A percentile compares a stretch with the other conserved stretches of the same genome.
Conservation (phyloP, 140 eudicot species). For the Anethum foeniculum region DNA sequence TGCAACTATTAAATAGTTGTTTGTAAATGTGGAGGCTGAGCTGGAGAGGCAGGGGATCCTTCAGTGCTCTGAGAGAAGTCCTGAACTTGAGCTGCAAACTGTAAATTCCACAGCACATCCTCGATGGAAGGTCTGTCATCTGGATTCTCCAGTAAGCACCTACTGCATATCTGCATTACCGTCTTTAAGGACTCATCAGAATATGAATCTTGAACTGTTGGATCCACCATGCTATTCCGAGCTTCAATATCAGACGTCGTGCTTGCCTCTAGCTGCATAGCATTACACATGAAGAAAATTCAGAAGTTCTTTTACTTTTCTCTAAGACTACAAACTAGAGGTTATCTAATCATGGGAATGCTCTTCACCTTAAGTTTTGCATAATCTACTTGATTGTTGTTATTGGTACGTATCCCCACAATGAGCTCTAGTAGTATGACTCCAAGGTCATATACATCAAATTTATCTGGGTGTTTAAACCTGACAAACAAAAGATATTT, state of each 20-base stretch:
- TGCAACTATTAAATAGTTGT: not conserved
- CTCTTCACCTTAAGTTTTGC: constrained; percentile 41
- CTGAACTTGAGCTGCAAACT: constrained; percentile 91
- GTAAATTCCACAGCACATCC: constrained; percentile 90
- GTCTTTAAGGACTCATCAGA: constrained; percentile 64
- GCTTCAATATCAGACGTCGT: constrained; percentile 37
- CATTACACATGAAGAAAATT: too few species aligned
- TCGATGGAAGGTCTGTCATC: constrained; percentile 75
- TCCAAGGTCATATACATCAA: constrained; percentile 69
- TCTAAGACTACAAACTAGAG: not conserved
- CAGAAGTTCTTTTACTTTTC: not conserved
- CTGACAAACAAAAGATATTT: constrained; percentile 23
- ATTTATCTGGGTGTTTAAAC: constrained; percentile 43
- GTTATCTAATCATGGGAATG: not conserved
- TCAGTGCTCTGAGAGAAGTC: constrained; percentile 58
- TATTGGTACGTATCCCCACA: constrained; percentile 41
- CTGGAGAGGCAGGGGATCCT: constrained; percentile 47
- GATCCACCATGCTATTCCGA: constrained; percentile 52
- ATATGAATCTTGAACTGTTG: constrained; percentile 29
- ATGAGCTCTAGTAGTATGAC: constrained; percentile 64
- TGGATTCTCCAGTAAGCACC: constrained; percentile 53
- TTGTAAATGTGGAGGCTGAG: constrained; percentile 22
- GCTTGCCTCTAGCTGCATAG: constrained; percentile 42
- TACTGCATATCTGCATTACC: constrained; percentile 52
- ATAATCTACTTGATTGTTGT: constrained; percentile 37